Percentiles rank a stretch among this genome's conserved stretches.
Conservation (phyloP, 139 green algal genomes). For the Picochlorum sp. region DNA sequence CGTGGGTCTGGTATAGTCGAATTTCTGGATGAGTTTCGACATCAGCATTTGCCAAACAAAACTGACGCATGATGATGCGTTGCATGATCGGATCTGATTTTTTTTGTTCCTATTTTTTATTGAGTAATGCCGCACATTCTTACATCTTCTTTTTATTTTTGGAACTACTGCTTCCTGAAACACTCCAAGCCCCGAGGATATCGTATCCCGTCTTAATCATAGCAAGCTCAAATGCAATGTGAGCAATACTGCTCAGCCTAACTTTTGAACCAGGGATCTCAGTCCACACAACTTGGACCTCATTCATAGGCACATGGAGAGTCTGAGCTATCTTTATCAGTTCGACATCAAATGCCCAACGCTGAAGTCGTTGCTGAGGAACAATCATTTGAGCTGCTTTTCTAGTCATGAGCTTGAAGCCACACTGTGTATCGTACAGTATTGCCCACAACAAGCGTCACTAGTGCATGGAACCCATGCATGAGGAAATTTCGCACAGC, state of each 20-base stretch:
- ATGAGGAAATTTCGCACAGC: constrained; percentile 76
- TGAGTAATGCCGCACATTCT: no score
- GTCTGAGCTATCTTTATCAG: constrained; percentile 72
- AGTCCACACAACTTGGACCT: constrained; percentile 79
- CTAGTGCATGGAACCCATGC: constrained; percentile 81
- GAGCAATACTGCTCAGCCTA: constrained; percentile 66
- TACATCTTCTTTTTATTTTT: background rate
- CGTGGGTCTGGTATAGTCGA: constrained; percentile 6
- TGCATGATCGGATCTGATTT: no score
- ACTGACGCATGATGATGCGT: background rate
- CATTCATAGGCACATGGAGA: constrained; percentile 51
- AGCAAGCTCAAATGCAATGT: constrained; percentile 84
- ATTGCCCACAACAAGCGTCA: constrained; percentile 66
- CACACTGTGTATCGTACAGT: constrained; percentile 84
- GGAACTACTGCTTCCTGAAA: constrained; percentile 1
- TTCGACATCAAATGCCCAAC: constrained; percentile 98
- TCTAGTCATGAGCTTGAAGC: constrained; percentile 94
- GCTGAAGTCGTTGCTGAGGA: constrained; percentile 80
- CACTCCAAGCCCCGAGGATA: constrained; percentile 14
- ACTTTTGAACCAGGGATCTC: constrained; percentile 97
- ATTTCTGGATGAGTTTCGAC: background rate
- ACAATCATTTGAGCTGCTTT: constrained; percentile 63
- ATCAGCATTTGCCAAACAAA: background rate
- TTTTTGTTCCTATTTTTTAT: background rate
- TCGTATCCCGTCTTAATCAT: constrained; percentile 47